These are phyloP conservation scores for Termitomyces sp. DNA, from an alignment of 768 basidiomycete genomes.

Conservation along the genomic window DNA sequence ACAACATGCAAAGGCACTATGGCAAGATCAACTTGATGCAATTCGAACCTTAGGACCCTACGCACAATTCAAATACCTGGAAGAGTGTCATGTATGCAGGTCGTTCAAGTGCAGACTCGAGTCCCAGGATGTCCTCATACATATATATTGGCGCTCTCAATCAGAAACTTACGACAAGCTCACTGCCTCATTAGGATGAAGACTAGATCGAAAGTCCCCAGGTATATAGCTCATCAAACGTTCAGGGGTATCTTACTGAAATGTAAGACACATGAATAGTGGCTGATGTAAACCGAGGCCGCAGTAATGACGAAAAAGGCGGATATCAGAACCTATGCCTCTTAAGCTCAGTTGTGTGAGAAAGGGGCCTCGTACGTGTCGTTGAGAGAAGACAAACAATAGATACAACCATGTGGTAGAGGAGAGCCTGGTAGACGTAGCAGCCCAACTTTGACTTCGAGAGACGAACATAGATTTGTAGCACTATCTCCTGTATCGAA, in stretches of 20 bases:
- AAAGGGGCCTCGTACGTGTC: neutral
- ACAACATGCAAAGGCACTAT: constrained; percentile 30
- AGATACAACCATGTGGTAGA: neutral
- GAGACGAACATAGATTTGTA: neutral
- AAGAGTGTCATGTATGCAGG: constrained; percentile 8
- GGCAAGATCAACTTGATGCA: neutral
- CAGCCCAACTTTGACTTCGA: neutral
- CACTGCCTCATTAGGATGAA: neutral
- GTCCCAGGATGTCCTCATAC: too few relatives aligned
- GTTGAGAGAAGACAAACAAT: neutral
- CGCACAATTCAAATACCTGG: constrained; percentile 12
- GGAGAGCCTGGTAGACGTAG: neutral
- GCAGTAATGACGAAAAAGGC: neutral
- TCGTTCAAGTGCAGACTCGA: neutral
- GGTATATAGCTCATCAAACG: neutral
- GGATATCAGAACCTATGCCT: neutral
- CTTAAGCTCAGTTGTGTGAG: neutral
- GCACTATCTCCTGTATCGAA: neutral
- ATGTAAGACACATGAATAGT: neutral
- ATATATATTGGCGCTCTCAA: neutral
- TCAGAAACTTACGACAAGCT: neutral
- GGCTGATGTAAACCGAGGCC: neutral
- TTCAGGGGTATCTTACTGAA: neutral
- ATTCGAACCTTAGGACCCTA: neutral
- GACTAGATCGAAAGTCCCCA: neutral